phyloP scores from a whole-genome alignment of 179 eudicot genomes.

The Sideroxylon spinosum region DNA sequence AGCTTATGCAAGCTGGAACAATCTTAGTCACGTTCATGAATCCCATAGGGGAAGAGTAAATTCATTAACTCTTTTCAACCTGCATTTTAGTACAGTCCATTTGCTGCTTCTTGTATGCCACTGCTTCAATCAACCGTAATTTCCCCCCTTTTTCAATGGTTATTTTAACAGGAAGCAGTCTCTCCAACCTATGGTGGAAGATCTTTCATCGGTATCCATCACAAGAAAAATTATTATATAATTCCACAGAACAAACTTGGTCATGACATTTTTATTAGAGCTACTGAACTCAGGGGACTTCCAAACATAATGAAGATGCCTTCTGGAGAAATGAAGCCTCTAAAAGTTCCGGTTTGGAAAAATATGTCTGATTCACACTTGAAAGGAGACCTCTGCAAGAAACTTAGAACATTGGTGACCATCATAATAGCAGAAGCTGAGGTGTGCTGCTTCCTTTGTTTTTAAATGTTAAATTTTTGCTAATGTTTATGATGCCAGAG shows the following conservation, averaged over 20 bases:
- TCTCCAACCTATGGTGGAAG: constrained; percentile 46
- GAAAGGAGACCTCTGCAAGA: constrained; percentile 54
- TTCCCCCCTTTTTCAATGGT: not conserved
- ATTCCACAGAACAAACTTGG: constrained; percentile 92
- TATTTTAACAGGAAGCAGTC: constrained; percentile 51
- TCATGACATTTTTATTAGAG: constrained; percentile 78
- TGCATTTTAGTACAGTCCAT: not conserved
- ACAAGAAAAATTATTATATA: constrained; percentile 61
- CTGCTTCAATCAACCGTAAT: not conserved
- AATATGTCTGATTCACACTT: constrained; percentile 87
- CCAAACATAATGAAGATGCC: constrained; percentile 75
- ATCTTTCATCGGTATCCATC: constrained; percentile 60
- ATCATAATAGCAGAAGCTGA: constrained; percentile 77
- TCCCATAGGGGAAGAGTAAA: constrained; percentile 39
- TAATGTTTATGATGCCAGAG: constrained; percentile 1
- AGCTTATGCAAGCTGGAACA: constrained; percentile 98
- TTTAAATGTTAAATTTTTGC: not conserved
- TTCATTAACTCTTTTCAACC: constrained; percentile 12
- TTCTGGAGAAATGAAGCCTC: constrained; percentile 73
- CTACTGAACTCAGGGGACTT: constrained; percentile 65
- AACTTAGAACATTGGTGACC: constrained; percentile 62
- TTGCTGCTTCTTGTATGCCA: not conserved
- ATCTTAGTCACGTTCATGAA: constrained; percentile 63
- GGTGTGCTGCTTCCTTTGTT: constrained; percentile 38
- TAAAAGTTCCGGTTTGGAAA: constrained; percentile 79